These are phyloP conservation scores for Pseudogymnoascus sp. DNA, from an alignment of 2,329 filamentous ascomycete genomes.

Conservation along the genomic window DNA sequence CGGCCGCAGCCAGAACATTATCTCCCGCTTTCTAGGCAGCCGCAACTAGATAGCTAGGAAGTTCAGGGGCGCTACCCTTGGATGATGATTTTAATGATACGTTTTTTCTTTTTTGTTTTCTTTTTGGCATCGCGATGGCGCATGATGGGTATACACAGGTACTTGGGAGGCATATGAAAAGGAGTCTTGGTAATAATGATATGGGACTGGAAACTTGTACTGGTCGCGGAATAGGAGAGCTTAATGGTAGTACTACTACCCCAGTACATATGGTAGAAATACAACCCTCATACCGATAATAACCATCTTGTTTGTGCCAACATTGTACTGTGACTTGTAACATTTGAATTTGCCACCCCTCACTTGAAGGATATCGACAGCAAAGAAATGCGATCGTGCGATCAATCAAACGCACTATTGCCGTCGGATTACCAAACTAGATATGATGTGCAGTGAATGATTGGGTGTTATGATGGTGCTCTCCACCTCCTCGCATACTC, in stretches of 20 bases:
- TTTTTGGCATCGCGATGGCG: constrained; percentile 1
- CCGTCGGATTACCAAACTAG: neutral
- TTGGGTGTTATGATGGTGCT: neutral
- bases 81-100: neutral
- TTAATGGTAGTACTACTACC: neutral
- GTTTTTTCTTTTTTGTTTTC: neutral
- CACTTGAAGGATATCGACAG: neutral
- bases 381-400: neutral
- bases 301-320: neutral
- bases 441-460: neutral
- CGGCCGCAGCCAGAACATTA: constrained; percentile 6
- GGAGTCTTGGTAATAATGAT: constrained; percentile 8
- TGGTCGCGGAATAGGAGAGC: neutral
- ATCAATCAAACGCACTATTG: constrained; percentile 4
- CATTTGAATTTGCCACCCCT: neutral
- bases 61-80: neutral
- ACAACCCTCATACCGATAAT: neutral
- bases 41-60: neutral
- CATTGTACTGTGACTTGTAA: neutral
- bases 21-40: neutral
- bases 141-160: constrained; percentile 5
- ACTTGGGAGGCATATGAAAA: constrained; percentile 7
- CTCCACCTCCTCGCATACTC: constrained; percentile 2
- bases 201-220: neutral
- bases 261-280: constrained; percentile 1